Conservation (phyloP, 495 filamentous ascomycete species). For the Penicillium coffeae region DNA sequence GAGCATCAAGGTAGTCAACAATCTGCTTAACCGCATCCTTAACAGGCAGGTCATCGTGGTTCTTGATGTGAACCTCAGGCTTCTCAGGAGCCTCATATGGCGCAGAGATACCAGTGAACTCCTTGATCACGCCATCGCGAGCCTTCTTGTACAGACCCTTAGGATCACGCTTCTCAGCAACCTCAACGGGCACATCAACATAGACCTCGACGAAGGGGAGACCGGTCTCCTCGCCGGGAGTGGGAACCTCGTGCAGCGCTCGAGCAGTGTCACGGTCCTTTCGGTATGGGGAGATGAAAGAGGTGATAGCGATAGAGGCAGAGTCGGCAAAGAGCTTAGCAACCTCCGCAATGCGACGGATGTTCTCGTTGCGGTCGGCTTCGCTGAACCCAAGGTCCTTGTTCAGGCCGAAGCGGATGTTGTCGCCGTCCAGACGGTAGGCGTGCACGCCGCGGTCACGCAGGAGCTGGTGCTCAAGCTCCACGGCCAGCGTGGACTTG, state of each 20-base stretch:
- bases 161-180: constrained; percentile 91
- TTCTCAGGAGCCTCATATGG: constrained; percentile 89
- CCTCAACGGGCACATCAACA: constrained; percentile 81
- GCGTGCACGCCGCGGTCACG: constrained; percentile 66
- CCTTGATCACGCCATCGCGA: constrained; percentile 84
- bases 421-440: constrained; percentile 96
- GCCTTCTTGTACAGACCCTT: constrained; percentile 99
- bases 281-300: constrained; percentile 93
- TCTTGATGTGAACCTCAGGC: constrained; percentile 81
- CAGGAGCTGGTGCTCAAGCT: constrained; percentile 92
- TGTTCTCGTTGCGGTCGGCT: constrained; percentile 93
- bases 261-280: constrained; percentile 81
- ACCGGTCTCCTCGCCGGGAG: constrained; percentile 46
- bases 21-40: constrained; percentile 84
- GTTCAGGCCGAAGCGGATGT: constrained; percentile 96
- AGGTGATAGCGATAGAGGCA: constrained; percentile 81
- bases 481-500: constrained; percentile 93
- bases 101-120: constrained; percentile 89
- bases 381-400: constrained; percentile 94
- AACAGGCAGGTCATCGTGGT: constrained; percentile 63
- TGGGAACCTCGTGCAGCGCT: constrained; percentile 61
- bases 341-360: constrained; percentile 91
- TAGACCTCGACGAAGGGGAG: constrained; percentile 91
- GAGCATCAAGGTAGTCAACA: constrained; percentile 68
- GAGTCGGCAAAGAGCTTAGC: constrained; percentile 94